Evolutionary conservation across 75 land plant genomes (phyloP), one percentile per base, ranked within the genome.

Genomic region (Ceratopteris richardii): DNA sequence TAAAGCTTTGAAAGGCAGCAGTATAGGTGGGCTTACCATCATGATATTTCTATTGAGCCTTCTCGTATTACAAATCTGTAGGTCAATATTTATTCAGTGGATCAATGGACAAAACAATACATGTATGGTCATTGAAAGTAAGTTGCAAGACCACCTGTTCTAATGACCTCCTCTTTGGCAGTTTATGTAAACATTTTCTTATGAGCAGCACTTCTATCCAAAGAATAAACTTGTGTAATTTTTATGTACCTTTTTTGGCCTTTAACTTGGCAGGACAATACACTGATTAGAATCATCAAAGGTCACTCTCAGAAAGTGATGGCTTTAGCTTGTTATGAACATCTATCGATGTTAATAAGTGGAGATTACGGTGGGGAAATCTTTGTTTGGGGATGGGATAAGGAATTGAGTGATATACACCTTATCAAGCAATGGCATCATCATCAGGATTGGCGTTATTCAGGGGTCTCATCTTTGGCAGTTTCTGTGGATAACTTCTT

Each of bases 361-460:
- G 96, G 87, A 46, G 98, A 94, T 63, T 81, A 69, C 66, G 87
- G 84, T 42, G 82, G 98, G 57, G 70, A 74, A 46, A 81, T 94
- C 25, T 86, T 63, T 69, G 68, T 79, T 0, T n/a, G n/a, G n/a
- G 37, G 7, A 33, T 94, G 98, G 98, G 65, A 50, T 19, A 42
- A 73, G 53, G 75, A 30, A 37, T n/a, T 65, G 21, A 59, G 67
- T 0, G 56, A 64, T 37, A 52, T 62, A 46, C 72, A 71, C 24
- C 88, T 81, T n/a, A 24, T 81, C 6, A 77, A 74, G 31, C 80
- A 70, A 24, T 94, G 96, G 90, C 58, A 75, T 51, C 96, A 89
- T 59, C 79, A 86, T 44, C 76, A 74, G 26, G 98, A 94, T 62
- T 94, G 98, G 98, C 96, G 96, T 10, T 94, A 74, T 52, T 78